Conservation (phyloP, 2,329 filamentous ascomycete genomes). For the Fusarium poae region DNA sequence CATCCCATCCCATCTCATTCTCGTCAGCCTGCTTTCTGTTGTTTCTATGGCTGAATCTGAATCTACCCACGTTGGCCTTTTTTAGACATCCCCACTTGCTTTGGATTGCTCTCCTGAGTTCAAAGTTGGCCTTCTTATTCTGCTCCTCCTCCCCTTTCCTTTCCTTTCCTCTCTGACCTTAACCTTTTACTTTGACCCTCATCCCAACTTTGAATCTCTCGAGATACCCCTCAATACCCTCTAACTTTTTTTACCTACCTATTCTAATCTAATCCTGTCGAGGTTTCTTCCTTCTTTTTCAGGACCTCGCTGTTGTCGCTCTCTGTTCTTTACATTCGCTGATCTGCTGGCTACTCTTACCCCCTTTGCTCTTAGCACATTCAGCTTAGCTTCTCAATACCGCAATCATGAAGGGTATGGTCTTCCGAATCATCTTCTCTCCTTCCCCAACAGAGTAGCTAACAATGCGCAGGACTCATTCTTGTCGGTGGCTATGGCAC, state of each 20-base stretch:
- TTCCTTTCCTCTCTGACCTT: conserved; percentile 25
- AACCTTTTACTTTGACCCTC: conserved; percentile 31
- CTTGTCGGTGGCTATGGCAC: conserved; percentile 99
- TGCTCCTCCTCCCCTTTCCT: conserved; percentile 18
- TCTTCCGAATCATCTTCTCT: background rate
- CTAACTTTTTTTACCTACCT: conserved; percentile 10
- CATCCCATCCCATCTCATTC: conserved; percentile 14
- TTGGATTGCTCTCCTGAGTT: conserved; percentile 42
- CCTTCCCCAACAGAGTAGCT: conserved; percentile 24
- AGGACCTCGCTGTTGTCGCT: conserved; percentile 44
- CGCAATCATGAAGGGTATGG: conserved; percentile 56
- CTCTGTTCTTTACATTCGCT: conserved; percentile 44
- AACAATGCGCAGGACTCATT: conserved; percentile 81
- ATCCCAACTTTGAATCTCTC: conserved; percentile 30
- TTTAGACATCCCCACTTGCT: conserved; percentile 44
- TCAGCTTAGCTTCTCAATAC: conserved; percentile 40
- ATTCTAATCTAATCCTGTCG: conserved; percentile 48
- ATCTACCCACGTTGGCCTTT: conserved; percentile 50
- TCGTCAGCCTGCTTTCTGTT: conserved; percentile 20
- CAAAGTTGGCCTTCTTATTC: conserved; percentile 29
- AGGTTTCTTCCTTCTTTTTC: conserved; percentile 44
- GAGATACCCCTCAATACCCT: conserved; percentile 40
- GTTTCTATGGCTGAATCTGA: conserved; percentile 36
- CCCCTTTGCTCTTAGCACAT: conserved; percentile 36
- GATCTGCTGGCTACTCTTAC: conserved; percentile 20